Conservation (phyloP, 163 green algal genomes). For the Volvox carteri region DNA sequence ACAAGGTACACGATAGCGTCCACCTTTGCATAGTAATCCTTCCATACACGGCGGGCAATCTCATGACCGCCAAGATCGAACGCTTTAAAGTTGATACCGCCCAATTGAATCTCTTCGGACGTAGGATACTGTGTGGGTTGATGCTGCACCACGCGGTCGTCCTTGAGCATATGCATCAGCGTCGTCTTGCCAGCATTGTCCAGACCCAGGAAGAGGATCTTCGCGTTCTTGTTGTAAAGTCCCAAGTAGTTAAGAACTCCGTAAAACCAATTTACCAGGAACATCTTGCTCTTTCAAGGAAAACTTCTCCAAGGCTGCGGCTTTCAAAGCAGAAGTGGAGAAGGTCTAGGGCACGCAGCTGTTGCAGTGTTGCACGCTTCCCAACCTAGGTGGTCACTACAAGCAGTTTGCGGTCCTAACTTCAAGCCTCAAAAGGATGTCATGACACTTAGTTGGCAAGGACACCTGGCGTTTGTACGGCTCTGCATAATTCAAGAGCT, state of each 20-base stretch:
- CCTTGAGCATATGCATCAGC: slow-evolving; percentile 99
- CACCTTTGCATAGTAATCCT: slow-evolving; percentile 99
- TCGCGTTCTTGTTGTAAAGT: slow-evolving; percentile 99
- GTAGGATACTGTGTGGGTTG: slow-evolving; percentile 99
- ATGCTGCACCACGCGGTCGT: slow-evolving; percentile 97
- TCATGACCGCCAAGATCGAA: slow-evolving; percentile 98
- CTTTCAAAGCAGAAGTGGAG: background rate
- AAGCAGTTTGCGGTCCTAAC: background rate
- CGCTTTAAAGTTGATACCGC: slow-evolving; percentile 99
- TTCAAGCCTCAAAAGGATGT: background rate
- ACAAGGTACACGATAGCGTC: slow-evolving; percentile 99
- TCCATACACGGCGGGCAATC: slow-evolving; percentile 98
- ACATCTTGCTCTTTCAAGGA: slow-evolving; percentile 69
- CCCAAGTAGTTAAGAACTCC: slow-evolving; percentile 95
- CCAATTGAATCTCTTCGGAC: slow-evolving; percentile 98
- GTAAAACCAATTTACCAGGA: slow-evolving; percentile 91
- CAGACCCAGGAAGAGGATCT: slow-evolving; percentile 98
- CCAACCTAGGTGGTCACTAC: background rate
- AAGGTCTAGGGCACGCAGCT: background rate
- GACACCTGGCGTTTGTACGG: background rate
- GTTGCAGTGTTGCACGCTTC: background rate
- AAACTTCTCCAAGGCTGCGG: background rate
- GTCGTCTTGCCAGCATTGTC: slow-evolving; percentile 99
- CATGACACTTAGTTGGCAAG: background rate
- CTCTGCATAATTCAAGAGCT: background rate